Conservation (phyloP, 2,329 filamentous ascomycete species). For the Calonectria hawksworthii region DNA sequence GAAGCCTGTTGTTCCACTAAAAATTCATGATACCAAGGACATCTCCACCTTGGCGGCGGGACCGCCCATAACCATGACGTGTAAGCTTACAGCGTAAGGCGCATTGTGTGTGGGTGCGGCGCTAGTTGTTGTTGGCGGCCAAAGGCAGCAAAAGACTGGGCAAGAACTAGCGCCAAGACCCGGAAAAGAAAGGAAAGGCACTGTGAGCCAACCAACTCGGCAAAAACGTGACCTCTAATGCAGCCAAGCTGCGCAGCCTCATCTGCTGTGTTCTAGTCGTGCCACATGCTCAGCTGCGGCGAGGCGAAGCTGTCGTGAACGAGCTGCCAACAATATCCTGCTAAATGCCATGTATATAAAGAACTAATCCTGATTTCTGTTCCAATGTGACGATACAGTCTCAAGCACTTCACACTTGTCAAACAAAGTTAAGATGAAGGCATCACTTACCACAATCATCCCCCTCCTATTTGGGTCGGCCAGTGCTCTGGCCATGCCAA, state of each 20-base stretch:
- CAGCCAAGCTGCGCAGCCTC: constrained; percentile 2
- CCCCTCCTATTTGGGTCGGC: background rate
- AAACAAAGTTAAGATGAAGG: background rate
- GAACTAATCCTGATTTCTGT: background rate
- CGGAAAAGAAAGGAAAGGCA: background rate
- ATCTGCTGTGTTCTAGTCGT: background rate
- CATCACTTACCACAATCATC: background rate
- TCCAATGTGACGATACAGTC: background rate
- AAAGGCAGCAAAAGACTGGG: background rate
- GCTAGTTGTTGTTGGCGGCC: background rate
- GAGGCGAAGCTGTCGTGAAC: background rate
- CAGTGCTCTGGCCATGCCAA: background rate
- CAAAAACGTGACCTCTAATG: background rate
- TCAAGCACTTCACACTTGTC: background rate
- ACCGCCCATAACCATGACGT: background rate
- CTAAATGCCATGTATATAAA: background rate
- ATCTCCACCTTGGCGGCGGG: background rate
- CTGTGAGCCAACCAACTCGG: no score
- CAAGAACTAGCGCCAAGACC: background rate
- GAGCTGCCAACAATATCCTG: background rate
- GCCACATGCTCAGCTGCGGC: background rate
- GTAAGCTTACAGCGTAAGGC: background rate
- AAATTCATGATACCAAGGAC: background rate
- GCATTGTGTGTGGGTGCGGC: background rate
- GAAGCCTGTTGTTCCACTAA: background rate